Evolutionary conservation across 1,284 basidiomycete genomes (phyloP).

Genomic region (Pascua sp.): DNA sequence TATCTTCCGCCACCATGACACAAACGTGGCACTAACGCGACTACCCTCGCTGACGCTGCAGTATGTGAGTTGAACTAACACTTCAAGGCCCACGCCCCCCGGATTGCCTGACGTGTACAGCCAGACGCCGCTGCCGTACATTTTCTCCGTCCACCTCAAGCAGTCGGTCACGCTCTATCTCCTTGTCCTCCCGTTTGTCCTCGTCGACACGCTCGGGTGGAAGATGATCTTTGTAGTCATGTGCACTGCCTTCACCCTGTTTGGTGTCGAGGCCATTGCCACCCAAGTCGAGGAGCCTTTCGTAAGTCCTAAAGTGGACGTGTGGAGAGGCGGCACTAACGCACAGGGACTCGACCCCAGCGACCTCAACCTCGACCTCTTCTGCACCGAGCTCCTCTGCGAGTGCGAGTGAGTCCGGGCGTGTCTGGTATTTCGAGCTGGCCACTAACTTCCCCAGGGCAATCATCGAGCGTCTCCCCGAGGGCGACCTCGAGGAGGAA

Average conservation of each 20-base stretch:
- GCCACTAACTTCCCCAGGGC: constrained; percentile 56
- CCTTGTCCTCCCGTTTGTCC: constrained; percentile 76
- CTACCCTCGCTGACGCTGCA: neutral
- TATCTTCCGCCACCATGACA: too few species aligned
- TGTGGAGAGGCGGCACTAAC: neutral
- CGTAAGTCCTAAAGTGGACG: constrained; percentile 1
- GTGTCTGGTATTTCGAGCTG: neutral
- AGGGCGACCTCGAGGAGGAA: constrained; percentile 54
- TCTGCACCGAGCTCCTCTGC: constrained; percentile 77
- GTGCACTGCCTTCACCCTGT: constrained; percentile 72
- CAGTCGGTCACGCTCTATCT: constrained; percentile 87
- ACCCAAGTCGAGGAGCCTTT: constrained; percentile 85
- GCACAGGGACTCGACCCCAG: constrained; percentile 35
- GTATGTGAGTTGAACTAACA: constrained; percentile 10
- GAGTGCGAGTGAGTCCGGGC: constrained; percentile 66
- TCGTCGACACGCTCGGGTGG: constrained; percentile 64
- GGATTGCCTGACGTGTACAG: constrained; percentile 1
- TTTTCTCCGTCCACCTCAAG: constrained; percentile 75
- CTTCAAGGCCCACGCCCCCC: too few species aligned
- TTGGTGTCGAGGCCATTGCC: constrained; percentile 74
- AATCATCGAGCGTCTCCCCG: constrained; percentile 70
- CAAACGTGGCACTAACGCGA: too few species aligned
- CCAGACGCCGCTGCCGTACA: constrained; percentile 45
- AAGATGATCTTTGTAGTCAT: constrained; percentile 76
- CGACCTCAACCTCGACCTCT: constrained; percentile 59